A percentile compares a stretch with the other conserved stretches of the same genome.
Evolutionary conservation across 768 basidiomycete species (phyloP).

Genomic region (Macrocybe gigantea): DNA sequence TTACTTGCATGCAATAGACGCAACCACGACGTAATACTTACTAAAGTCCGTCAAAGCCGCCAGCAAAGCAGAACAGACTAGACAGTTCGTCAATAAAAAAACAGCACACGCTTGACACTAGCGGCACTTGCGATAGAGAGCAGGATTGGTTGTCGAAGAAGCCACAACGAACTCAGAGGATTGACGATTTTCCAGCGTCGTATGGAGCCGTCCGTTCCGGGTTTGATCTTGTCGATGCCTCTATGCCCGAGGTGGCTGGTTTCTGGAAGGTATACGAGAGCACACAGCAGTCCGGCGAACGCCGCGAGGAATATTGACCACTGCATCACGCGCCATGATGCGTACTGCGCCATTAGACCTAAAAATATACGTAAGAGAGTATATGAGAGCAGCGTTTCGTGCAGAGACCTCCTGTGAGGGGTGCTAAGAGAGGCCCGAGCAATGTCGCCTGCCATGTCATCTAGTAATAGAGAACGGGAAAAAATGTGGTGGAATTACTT

Average conservation of each 20-base stretch:
- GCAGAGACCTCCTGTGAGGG: neutral
- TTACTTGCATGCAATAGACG: conserved; percentile 18
- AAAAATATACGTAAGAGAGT: conserved; percentile 15
- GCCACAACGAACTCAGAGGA: conserved; percentile 32
- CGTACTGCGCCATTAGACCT: conserved; percentile 37
- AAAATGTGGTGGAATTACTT: neutral
- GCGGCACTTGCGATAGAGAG: conserved; percentile 28
- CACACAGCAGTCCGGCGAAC: no score
- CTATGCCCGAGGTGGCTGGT: no score
- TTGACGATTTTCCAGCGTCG: conserved; percentile 31
- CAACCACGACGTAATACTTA: conserved; percentile 16
- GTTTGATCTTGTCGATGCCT: conserved; percentile 10
- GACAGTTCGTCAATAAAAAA: neutral
- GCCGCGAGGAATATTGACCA: no score
- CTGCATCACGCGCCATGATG: conserved; percentile 37
- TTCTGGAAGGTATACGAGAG: no score
- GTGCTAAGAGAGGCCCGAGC: neutral
- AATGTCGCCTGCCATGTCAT: neutral
- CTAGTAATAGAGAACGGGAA: neutral
- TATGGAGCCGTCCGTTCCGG: conserved; percentile 1
- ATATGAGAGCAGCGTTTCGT: neutral
- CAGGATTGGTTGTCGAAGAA: conserved; percentile 40
- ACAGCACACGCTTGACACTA: neutral
- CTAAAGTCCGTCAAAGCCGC: conserved; percentile 23
- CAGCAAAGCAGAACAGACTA: conserved; percentile 9